Base-by-base conservation (phyloP, 345 rosid species). In the Eucalyptus curtisii region DNA sequence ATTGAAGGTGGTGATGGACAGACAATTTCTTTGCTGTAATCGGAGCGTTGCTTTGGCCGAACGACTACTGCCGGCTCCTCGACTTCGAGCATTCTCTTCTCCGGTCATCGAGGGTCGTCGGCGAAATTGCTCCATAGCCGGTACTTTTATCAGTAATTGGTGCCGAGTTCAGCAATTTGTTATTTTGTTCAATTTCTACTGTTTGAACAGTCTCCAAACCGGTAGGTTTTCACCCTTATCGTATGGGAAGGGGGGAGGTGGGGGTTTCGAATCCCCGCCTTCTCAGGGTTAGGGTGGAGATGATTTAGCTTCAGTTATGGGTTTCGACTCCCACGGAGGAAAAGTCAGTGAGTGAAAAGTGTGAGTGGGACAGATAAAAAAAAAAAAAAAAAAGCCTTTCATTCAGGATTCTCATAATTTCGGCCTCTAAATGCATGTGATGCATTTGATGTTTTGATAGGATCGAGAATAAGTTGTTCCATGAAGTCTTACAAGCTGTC, bases 401-500 rank as follows among this genome's bases (percentile, higher is more conserved):
- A n/a, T 44, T 44, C 37, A 22, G 49, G 19, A 37, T 61, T 86
- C 31, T 61, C 68, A 27, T 61, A 30, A 61, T 30, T 5, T 61
- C 0, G 33, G 68, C 68, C 68, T 24, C 24, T 55, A 55, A 55
- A 55, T 0, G 66, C 13, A 30, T 31, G 52, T 9, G 6, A 61
- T 44, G 11, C 37, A 8, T 6, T 88, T 47, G 22, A 45, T 86
- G 85, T 64, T 57, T 85, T 87, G 16, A 85, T 92, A 94, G 97
- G 94, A 89, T 76, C 27, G 20, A 84, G 40, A 87, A 80, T 91
- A 68, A 86, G 66, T 48, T 93, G 95, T 86, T 92, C 96, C 17
- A 97, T 97, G 99, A 97, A 96, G 94, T 95, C 98, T 9, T 95
- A 96, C 42, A 91, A 89, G 90, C 92, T 97, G 88, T 93, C 95